These are phyloP conservation scores for Xerocomellus chrysenteron DNA, from an alignment of 768 basidiomycete genomes.

Conservation along the genomic window DNA sequence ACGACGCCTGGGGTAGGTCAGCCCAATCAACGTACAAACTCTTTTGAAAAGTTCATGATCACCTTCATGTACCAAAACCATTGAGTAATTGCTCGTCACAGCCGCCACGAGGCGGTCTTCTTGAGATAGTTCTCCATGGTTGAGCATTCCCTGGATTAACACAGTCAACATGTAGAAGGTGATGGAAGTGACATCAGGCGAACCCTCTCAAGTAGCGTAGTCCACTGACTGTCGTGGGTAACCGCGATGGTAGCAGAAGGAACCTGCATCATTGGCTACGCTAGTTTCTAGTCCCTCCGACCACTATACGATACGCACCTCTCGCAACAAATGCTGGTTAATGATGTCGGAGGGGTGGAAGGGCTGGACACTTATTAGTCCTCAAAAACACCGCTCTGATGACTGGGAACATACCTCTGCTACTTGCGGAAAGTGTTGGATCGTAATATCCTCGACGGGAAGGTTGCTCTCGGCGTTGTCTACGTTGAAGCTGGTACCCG, in stretches of 20 bases:
- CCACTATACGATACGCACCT: background rate
- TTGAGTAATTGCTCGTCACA: background rate
- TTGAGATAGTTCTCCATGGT: background rate
- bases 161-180: background rate
- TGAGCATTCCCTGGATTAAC: background rate
- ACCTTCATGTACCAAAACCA: background rate
- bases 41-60: background rate
- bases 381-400: too few species aligned
- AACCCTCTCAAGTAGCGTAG: conserved; percentile 2
- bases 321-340: conserved; percentile 5
- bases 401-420: background rate
- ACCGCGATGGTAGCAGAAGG: conserved; percentile 8
- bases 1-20: background rate
- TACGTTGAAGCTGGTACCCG: background rate
- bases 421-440: conserved; percentile 4
- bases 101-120: background rate
- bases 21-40: background rate
- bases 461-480: background rate
- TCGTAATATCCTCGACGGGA: background rate
- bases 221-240: conserved; percentile 13
- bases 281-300: background rate
- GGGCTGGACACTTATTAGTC: background rate
- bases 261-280: background rate
- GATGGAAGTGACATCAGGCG: background rate
- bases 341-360: conserved; percentile 15